phyloP scores from a whole-genome alignment of 352 stramenopile species.

The Saprolegnia diclina region DNA sequence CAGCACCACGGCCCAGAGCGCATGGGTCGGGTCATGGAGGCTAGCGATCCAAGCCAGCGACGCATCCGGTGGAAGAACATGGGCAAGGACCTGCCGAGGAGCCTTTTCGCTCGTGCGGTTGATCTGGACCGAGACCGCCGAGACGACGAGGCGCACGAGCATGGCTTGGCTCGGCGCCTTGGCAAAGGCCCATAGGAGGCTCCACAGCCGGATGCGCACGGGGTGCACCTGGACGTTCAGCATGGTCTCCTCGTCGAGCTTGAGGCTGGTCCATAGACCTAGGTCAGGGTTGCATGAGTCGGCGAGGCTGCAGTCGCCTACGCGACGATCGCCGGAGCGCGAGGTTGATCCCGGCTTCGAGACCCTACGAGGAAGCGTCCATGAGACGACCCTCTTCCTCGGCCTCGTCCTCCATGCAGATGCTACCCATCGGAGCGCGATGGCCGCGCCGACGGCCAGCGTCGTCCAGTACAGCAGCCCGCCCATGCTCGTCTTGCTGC shows the following conservation, averaged over 20 bases:
- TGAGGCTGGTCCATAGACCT: constrained; percentile 48
- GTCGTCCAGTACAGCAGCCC: no score
- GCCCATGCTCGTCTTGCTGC: no score
- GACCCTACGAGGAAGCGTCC: not conserved
- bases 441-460: not conserved
- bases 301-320: not conserved
- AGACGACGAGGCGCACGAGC: constrained; percentile 41
- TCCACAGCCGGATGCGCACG: constrained; percentile 53
- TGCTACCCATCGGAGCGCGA: not conserved
- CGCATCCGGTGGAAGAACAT: not conserved
- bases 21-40: constrained; percentile 21
- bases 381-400: not conserved
- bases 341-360: not conserved
- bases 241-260: constrained; percentile 34
- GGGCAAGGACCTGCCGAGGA: no score
- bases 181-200: constrained; percentile 46
- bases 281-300: not conserved
- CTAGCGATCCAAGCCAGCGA: not conserved
- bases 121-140: constrained; percentile 33
- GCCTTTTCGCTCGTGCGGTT: not conserved
- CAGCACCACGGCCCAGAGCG: constrained; percentile 14
- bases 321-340: not conserved
- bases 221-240: constrained; percentile 38
- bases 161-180: constrained; percentile 37
- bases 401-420: not conserved